These are phyloP conservation scores for Gossypium schwendimanii DNA, from an alignment of 441 rosid species.

Conservation along the genomic window DNA sequence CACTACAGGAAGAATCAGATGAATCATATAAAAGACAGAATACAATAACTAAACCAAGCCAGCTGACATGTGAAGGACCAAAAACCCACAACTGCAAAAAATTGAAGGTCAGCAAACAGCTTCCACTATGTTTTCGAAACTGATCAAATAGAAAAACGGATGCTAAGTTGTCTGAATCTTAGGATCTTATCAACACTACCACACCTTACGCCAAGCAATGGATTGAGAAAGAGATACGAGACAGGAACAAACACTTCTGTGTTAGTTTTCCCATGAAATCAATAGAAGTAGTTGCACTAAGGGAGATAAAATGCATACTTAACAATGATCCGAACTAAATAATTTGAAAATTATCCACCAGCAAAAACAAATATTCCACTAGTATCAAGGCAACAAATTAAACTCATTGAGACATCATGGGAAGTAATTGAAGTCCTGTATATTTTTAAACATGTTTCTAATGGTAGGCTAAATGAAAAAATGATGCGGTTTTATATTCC, in stretches of 20 bases:
- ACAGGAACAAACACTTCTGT: not conserved
- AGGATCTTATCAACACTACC: not conserved
- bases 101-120: not conserved
- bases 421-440: not conserved
- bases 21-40: not conserved
- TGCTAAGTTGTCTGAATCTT: not conserved
- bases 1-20: conserved; percentile 38
- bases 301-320: not conserved
- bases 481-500: not conserved
- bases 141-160: not conserved
- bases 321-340: not conserved
- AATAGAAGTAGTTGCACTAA: not conserved
- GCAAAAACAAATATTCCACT: conserved; percentile 1
- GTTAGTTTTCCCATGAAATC: not conserved
- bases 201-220: not conserved
- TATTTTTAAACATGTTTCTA: not conserved
- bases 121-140: not conserved
- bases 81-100: not conserved
- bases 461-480: not conserved
- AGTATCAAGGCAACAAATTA: not conserved
- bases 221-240: not conserved
- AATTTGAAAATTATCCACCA: not conserved
- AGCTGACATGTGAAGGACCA: not conserved
- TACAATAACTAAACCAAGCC: not conserved
- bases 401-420: not conserved